Conservation (phyloP, 768 basidiomycete genomes). For the Lactarius sanguifluus region DNA sequence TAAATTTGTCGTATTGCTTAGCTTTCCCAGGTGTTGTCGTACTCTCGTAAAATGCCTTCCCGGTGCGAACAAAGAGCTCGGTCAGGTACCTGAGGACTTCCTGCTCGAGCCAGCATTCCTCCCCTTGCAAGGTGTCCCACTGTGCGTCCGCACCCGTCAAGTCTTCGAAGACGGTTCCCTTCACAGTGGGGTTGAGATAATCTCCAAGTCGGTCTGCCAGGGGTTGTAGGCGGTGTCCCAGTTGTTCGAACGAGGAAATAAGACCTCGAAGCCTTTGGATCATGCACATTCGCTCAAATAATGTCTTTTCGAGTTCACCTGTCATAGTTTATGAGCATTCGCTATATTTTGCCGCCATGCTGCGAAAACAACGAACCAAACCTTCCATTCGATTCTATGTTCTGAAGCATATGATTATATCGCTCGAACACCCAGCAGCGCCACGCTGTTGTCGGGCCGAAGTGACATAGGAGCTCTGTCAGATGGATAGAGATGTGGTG, state of each 20-base stretch:
- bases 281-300: conserved; percentile 32
- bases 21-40: too few relatives aligned
- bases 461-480: conserved; percentile 33
- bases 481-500: conserved; percentile 46
- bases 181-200: too few relatives aligned
- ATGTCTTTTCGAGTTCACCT: conserved; percentile 37
- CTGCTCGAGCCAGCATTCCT: too few relatives aligned
- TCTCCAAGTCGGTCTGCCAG: too few relatives aligned
- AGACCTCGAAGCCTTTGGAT: conserved; percentile 30
- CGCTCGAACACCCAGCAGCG: conserved; percentile 40
- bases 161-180: too few relatives aligned
- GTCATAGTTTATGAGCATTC: not conserved
- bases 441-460: conserved; percentile 42
- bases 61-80: too few relatives aligned
- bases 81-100: too few relatives aligned
- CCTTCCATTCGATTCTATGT: conserved; percentile 35
- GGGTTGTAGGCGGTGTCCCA: not conserved
- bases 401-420: conserved; percentile 38
- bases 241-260: not conserved
- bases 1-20: too few relatives aligned
- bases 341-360: not conserved
- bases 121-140: too few relatives aligned
- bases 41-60: too few relatives aligned
- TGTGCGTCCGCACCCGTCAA: too few relatives aligned
- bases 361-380: conserved; percentile 33